Base-by-base conservation (phyloP, 495 filamentous ascomycete genomes). In the Pseudomonodictys pantanalensis region DNA sequence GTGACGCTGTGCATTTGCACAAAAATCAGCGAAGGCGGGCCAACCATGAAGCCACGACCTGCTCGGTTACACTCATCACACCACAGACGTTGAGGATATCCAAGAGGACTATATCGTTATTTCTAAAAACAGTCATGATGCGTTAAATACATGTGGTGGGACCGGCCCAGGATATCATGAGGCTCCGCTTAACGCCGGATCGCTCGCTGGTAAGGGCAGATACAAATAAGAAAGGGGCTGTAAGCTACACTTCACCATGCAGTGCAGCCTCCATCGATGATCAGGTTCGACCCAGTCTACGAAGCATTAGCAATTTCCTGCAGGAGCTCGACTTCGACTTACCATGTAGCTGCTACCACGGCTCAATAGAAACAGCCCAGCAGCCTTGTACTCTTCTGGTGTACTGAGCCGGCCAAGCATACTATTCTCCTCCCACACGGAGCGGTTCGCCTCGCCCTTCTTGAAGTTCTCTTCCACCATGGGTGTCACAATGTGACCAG, bases 301-400 rank as follows among this genome's bases (percentile, higher is more conserved):
- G 24, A 6, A 22, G 25, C 17, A 30, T 59, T 38, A 58, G 44
- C 23, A 23, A 3, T 29, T 11, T 15, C 38, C 7, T 2, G 25
- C 12, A 83, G 53, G 86, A 81, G 9, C 84, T 65, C 48, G 86
- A 54, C 41, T 80, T 17, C 72, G 79, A 0, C 85, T 85, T 0
- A 85, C 87, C 86, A 89, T 89, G 65, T 87, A 89, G 49, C 81
- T 84, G 60, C 81, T 85, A 12, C 84, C 85, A 68, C 83, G 78
- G 58, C 83, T 85, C 17, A 87, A 69, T 62, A 85, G 71, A 60
- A 83, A 83, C 29, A 83, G 63, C 15, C 81, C 86, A 0, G 82
- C 80, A 1, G 85, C 83, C 28, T 85, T 77, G 62, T 85, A 90
- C 67, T 91, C 87, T 68, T 81, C 80, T 0, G 84, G 82, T 54